Percentiles rank a stretch among this genome's conserved stretches.
Conservation (phyloP, 2,329 filamentous ascomycete genomes). For the Pseudogymnoascus sp. region DNA sequence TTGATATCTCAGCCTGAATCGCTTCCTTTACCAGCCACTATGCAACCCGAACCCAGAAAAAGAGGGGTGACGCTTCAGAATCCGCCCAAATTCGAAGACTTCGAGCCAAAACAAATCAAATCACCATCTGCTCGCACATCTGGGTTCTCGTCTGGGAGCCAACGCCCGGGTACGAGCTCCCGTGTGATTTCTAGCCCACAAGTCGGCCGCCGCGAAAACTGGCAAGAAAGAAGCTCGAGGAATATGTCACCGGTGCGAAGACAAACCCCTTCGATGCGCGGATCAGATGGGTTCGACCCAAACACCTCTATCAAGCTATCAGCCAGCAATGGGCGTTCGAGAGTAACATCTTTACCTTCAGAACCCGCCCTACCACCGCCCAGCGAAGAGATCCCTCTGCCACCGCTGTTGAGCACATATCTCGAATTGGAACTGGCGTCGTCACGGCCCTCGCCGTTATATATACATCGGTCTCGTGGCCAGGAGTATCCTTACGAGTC, state of each 20-base stretch:
- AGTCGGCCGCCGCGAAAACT: not conserved
- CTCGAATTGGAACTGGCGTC: conserved; percentile 56
- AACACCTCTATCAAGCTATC: conserved; percentile 14
- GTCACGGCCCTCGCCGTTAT: conserved; percentile 54
- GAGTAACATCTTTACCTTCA: conserved; percentile 18
- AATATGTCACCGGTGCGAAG: conserved; percentile 21
- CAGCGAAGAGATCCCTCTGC: conserved; percentile 45
- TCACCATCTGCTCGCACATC: conserved; percentile 15
- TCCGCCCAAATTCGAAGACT: conserved; percentile 1
- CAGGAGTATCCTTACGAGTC: conserved; percentile 75
- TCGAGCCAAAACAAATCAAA: conserved; percentile 1
- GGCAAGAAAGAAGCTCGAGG: not conserved
- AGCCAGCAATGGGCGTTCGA: conserved; percentile 12
- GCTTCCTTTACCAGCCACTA: conserved; percentile 41
- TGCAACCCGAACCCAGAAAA: conserved; percentile 13
- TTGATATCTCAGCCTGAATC: conserved; percentile 49
- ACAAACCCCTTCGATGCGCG: conserved; percentile 14
- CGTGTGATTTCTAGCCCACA: conserved; percentile 4
- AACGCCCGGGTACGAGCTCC: not conserved
- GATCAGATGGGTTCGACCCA: conserved; percentile 23
- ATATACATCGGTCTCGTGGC: conserved; percentile 51
- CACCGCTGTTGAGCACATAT: conserved; percentile 58
- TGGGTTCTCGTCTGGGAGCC: not conserved
- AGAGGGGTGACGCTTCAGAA: not conserved
- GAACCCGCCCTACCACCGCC: conserved; percentile 32